These are phyloP conservation scores for Pestalotiopsis sp. DNA, from an alignment of 2,329 filamentous ascomycete genomes.

Conservation along the genomic window DNA sequence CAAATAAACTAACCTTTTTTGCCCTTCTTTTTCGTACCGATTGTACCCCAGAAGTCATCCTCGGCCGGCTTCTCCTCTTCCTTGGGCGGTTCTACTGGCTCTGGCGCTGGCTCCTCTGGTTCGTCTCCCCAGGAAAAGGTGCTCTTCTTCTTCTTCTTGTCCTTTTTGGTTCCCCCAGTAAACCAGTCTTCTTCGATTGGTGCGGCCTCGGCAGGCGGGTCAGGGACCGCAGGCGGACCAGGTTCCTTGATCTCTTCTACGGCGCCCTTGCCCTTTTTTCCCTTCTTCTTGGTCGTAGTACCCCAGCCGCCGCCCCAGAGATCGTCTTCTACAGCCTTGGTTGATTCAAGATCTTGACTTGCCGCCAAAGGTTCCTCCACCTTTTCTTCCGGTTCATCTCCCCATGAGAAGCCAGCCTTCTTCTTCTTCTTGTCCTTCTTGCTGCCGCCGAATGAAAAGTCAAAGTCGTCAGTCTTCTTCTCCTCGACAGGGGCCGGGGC, in stretches of 20 bases:
- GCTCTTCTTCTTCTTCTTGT: constrained; percentile 42
- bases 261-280: constrained; percentile 24
- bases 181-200: constrained; percentile 23
- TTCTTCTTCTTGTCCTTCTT: constrained; percentile 38
- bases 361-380: constrained; percentile 26
- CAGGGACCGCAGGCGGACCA: constrained; percentile 16
- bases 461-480: constrained; percentile 33
- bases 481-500: constrained; percentile 21
- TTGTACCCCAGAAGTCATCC: constrained; percentile 15
- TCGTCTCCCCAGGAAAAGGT: constrained; percentile 29
- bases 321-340: constrained; percentile 26
- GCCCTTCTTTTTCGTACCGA: constrained; percentile 21
- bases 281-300: constrained; percentile 21
- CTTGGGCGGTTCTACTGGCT: constrained; percentile 19
- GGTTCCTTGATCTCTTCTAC: constrained; percentile 25
- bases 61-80: constrained; percentile 14
- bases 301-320: constrained; percentile 15
- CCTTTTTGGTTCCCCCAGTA: constrained; percentile 31
- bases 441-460: constrained; percentile 19
- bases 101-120: constrained; percentile 20
- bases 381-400: constrained; percentile 34
- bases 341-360: constrained; percentile 24
- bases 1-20: constrained; percentile 19
- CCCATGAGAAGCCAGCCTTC: constrained; percentile 43
- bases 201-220: constrained; percentile 25